Evolutionary conservation across 2,329 filamentous ascomycete genomes (phyloP).

Genomic region (Trichophyton equinum): DNA sequence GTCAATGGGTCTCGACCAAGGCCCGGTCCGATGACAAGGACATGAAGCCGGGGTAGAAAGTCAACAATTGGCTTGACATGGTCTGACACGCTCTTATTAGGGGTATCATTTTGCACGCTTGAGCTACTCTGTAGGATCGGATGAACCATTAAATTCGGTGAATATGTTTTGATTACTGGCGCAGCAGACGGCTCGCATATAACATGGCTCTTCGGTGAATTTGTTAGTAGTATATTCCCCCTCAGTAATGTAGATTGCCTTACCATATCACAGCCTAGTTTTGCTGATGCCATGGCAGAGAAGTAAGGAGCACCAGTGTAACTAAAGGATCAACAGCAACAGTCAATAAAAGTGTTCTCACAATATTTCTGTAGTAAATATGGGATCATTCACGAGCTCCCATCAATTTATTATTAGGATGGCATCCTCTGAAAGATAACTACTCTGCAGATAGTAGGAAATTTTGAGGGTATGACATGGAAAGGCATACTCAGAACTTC

Average conservation of each 20-base stretch:
- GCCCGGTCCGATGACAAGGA: conserved; percentile 84
- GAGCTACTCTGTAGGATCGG: conserved; percentile 74
- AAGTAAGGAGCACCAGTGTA: conserved; percentile 98
- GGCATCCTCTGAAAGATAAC: too few relatives aligned
- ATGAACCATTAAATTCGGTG: conserved; percentile 96
- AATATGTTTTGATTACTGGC: conserved; percentile 87
- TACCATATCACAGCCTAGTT: conserved; percentile 45
- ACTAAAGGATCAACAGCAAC: conserved; percentile 20
- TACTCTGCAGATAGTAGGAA: neutral
- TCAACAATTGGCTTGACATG: conserved; percentile 57
- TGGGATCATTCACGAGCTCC: too few relatives aligned
- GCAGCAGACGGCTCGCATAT: conserved; percentile 86
- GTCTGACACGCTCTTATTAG: conserved; percentile 36
- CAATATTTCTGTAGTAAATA: neutral
- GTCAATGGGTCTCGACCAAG: conserved; percentile 82
- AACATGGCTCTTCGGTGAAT: conserved; percentile 52
- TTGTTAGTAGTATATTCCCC: neutral
- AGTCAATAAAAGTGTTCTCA: neutral
- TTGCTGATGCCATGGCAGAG: conserved; percentile 89
- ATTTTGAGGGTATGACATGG: neutral
- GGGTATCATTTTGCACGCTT: conserved; percentile 23
- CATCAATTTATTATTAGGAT: too few relatives aligned
- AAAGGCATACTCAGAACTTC: conserved; percentile 58
- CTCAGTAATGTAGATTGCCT: too few relatives aligned
- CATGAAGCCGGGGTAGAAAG: conserved; percentile 78